phyloP scores from a whole-genome alignment of 495 filamentous ascomycete genomes.

The Neurospora sp. region DNA sequence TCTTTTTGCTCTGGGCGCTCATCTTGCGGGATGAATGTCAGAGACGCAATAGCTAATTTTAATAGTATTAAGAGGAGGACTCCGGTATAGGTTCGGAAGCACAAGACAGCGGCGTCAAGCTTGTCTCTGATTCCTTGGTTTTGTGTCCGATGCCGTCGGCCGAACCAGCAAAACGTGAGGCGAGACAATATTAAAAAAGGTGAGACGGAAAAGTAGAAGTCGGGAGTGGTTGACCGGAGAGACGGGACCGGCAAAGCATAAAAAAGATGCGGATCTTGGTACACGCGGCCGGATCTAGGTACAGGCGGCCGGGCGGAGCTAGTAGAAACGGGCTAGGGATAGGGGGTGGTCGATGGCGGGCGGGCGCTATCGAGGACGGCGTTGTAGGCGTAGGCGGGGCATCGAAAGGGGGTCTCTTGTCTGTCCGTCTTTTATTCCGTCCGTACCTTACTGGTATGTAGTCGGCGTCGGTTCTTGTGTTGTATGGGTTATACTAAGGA shows the following conservation, averaged over 20 bases:
- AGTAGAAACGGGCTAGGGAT: neutral
- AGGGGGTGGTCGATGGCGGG: neutral
- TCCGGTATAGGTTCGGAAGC: neutral
- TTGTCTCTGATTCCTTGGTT: neutral
- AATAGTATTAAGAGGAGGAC: neutral
- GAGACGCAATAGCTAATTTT: neutral
- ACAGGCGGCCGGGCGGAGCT: neutral
- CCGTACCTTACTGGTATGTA: neutral
- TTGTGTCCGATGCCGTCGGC: neutral
- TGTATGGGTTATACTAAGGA: neutral
- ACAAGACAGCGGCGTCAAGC: neutral
- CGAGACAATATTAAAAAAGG: neutral
- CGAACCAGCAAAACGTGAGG: neutral
- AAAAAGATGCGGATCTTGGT: neutral
- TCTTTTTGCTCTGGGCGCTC: conserved; percentile 17
- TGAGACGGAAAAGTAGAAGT: neutral
- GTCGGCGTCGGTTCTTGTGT: neutral
- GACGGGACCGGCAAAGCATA: neutral
- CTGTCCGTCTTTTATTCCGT: neutral
- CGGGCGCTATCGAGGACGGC: neutral
- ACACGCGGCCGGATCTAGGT: neutral
- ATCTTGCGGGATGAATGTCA: conserved; percentile 3
- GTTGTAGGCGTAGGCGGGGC: neutral
- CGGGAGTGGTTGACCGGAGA: neutral
- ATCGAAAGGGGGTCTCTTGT: neutral